These are phyloP conservation scores for Auxenochlorella protothecoides DNA, from an alignment of 139 green algal species.

Conservation along the genomic window DNA sequence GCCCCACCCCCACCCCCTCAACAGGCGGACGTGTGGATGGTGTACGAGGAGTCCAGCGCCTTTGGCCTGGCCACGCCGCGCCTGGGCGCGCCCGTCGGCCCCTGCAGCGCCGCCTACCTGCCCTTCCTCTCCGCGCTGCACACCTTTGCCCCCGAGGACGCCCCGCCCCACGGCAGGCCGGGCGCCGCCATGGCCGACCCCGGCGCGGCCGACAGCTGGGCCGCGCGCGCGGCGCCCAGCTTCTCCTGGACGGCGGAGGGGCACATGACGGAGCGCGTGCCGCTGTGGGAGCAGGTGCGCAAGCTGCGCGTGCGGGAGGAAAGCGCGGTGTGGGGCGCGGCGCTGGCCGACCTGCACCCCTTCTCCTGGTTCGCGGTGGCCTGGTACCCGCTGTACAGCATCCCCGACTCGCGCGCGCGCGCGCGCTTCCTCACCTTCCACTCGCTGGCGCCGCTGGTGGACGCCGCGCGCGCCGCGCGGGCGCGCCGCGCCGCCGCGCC, in stretches of 20 bases:
- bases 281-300: conserved; percentile 46
- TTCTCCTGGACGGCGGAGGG: conserved; percentile 54
- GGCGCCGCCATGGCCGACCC: conserved; percentile 1
- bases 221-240: conserved; percentile 42
- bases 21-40: conserved; percentile 47
- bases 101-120: conserved; percentile 57
- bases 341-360: conserved; percentile 61
- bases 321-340: conserved; percentile 29
- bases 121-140: conserved; percentile 69
- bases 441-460: conserved; percentile 34
- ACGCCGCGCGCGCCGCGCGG: conserved; percentile 8
- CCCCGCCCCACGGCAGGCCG: too few relatives aligned
- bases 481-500: not conserved
- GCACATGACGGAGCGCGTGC: conserved; percentile 54
- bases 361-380: conserved; percentile 71
- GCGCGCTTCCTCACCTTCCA: conserved; percentile 82
- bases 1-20: conserved; percentile 3
- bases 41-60: conserved; percentile 38
- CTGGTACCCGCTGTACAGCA: conserved; percentile 81
- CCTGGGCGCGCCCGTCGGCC: conserved; percentile 37
- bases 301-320: conserved; percentile 18
- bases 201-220: conserved; percentile 42
- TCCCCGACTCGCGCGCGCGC: conserved; percentile 71
- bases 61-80: conserved; percentile 34
- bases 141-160: conserved; percentile 32